Conservation (phyloP, 2,329 filamentous ascomycete species). For the Periconia digitata region DNA sequence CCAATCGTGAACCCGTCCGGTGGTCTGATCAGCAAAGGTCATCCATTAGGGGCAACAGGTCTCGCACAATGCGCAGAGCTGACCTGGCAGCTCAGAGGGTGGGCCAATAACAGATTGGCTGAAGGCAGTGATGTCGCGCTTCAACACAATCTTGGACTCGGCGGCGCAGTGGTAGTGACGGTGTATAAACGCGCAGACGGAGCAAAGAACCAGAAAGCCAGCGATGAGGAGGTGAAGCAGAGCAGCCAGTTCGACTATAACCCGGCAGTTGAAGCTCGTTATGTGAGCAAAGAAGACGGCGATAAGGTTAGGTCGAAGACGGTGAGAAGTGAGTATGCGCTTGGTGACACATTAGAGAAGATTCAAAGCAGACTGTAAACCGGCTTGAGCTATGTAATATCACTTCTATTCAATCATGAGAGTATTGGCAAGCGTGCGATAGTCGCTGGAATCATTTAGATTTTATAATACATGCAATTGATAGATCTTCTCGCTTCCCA, state of each 20-base stretch:
- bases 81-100: slow-evolving; percentile 91
- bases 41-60: slow-evolving; percentile 88
- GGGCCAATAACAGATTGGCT: slow-evolving; percentile 85
- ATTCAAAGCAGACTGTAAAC: slow-evolving; percentile 67
- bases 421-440: no score
- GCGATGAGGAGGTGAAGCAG: slow-evolving; percentile 65
- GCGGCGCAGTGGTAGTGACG: slow-evolving; percentile 85
- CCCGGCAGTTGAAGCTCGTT: slow-evolving; percentile 83
- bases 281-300: slow-evolving; percentile 76
- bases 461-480: no score
- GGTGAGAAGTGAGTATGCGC: slow-evolving; percentile 65
- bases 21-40: slow-evolving; percentile 91
- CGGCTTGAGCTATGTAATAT: background rate
- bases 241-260: slow-evolving; percentile 79
- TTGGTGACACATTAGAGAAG: slow-evolving; percentile 73
- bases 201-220: slow-evolving; percentile 60
- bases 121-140: slow-evolving; percentile 69
- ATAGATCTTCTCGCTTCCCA: no score
- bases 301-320: slow-evolving; percentile 71
- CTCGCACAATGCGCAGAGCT: slow-evolving; percentile 93
- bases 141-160: slow-evolving; percentile 91
- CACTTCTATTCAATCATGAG: no score
- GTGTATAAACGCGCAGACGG: slow-evolving; percentile 87
- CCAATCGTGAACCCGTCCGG: slow-evolving; percentile 88
- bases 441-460: no score